phyloP scores from a whole-genome alignment of 371 early-diverging fungal genomes.

The Edhazardia aedis region DNA sequence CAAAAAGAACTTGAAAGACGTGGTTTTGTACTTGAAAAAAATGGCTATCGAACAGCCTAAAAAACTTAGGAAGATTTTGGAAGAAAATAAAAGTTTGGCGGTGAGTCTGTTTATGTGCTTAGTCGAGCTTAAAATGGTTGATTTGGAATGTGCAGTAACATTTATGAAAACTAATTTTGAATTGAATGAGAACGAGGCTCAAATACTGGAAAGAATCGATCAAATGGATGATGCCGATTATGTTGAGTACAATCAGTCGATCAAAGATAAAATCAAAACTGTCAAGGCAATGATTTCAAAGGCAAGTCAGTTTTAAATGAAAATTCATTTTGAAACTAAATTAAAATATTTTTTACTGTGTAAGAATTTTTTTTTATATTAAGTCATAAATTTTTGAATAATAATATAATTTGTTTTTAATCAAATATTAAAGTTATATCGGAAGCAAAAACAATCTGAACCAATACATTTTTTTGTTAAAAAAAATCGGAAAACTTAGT shows the following conservation, averaged over 20 bases:
- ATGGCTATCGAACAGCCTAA: constrained; percentile 42
- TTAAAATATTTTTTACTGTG: too few species aligned
- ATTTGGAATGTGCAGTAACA: constrained; percentile 15
- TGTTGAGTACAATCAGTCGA: constrained; percentile 18
- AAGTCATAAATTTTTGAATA: too few species aligned
- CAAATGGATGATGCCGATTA: constrained; percentile 38
- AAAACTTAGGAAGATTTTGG: constrained; percentile 37
- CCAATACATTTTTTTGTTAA: too few species aligned
- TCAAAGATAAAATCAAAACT: constrained; percentile 36
- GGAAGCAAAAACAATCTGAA: too few species aligned
- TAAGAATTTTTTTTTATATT: too few species aligned
- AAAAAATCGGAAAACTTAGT: too few species aligned
- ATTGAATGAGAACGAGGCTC: constrained; percentile 28
- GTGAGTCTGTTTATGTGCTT: constrained; percentile 30
- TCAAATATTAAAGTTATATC: too few species aligned
- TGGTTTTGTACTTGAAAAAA: constrained; percentile 40
- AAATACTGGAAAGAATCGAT: constrained; percentile 38
- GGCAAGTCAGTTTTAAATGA: too few species aligned
- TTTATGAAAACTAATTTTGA: constrained; percentile 33
- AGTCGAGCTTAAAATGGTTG: constrained; percentile 29
- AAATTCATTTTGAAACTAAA: too few species aligned
- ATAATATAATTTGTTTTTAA: too few species aligned
- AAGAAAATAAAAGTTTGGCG: constrained; percentile 33
- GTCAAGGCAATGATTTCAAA: too few species aligned
- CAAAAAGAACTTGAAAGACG: constrained; percentile 39